Conservation (phyloP, 2,329 filamentous ascomycete genomes). For the Coniochaeta sp. region DNA sequence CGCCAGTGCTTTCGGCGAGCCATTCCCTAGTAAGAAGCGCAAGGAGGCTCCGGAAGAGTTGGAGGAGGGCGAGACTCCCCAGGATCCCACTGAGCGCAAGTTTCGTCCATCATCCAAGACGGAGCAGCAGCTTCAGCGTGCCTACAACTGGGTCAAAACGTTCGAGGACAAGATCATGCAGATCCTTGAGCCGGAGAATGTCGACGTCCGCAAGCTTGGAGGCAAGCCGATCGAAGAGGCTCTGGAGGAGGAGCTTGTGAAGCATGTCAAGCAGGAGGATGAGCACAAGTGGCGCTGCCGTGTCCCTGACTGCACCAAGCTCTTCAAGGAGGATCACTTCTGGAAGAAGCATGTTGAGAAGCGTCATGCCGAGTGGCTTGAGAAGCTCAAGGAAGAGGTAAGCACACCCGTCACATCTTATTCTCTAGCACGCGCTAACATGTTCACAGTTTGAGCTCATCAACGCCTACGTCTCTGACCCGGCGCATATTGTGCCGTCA, state of each 20-base stretch:
- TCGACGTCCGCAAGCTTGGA: slow-evolving; percentile 84
- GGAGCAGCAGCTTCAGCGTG: slow-evolving; percentile 86
- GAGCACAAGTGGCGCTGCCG: slow-evolving; percentile 96
- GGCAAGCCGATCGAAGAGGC: slow-evolving; percentile 83
- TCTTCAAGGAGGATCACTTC: slow-evolving; percentile 96
- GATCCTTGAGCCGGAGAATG: slow-evolving; percentile 81
- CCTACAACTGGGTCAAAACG: slow-evolving; percentile 98
- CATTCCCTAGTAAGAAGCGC: slow-evolving; percentile 79
- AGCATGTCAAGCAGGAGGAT: slow-evolving; percentile 94
- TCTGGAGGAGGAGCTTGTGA: slow-evolving; percentile 75
- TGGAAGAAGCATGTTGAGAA: slow-evolving; percentile 99
- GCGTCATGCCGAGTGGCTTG: slow-evolving; percentile 82
- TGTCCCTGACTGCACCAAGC: slow-evolving; percentile 88
- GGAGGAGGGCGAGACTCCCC: slow-evolving; percentile 57
- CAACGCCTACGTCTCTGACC: slow-evolving; percentile 91
- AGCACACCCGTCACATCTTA: slow-evolving; percentile 29
- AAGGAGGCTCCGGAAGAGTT: slow-evolving; percentile 55
- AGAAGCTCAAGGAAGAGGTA: slow-evolving; percentile 76
- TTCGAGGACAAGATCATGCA: slow-evolving; percentile 96
- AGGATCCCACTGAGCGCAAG: slow-evolving; percentile 58
- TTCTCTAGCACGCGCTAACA: slow-evolving; percentile 3
- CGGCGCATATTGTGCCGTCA: slow-evolving; percentile 88
- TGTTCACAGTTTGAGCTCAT: slow-evolving; percentile 68
- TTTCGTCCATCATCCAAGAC: slow-evolving; percentile 66
- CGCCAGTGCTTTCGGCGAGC: slow-evolving; percentile 74